Evolutionary conservation across 1,284 basidiomycete genomes (phyloP).

Genomic region (Schizophyllum amplum): DNA sequence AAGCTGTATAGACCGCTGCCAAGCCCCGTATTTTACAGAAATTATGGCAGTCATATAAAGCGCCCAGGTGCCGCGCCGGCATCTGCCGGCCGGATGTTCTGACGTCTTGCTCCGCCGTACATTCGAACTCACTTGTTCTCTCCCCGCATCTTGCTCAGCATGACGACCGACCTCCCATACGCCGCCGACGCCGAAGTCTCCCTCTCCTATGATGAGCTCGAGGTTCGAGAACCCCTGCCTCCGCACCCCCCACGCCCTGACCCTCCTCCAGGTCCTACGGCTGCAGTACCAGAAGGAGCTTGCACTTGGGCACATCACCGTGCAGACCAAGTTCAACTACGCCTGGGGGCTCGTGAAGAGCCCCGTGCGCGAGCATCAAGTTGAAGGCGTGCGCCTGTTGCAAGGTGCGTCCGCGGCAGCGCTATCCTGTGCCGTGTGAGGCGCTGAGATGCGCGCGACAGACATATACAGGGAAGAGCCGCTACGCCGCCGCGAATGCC

Average conservation of each 20-base stretch:
- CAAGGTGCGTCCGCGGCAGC: conserved; percentile 56
- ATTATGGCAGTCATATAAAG: too few species aligned
- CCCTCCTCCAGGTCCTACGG: conserved; percentile 58
- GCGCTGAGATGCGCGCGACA: conserved; percentile 23
- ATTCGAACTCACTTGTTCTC: background rate
- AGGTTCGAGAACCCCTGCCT: conserved; percentile 42
- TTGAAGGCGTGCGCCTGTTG: conserved; percentile 84
- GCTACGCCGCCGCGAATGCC: conserved; percentile 83
- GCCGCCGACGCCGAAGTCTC: conserved; percentile 92
- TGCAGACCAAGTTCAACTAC: conserved; percentile 98
- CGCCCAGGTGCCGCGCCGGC: too few species aligned
- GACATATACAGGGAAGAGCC: conserved; percentile 93
- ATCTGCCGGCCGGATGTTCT: too few species aligned
- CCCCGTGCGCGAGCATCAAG: conserved; percentile 73
- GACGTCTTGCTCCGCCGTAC: too few species aligned
- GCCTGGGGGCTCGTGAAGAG: conserved; percentile 96
- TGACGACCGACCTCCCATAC: conserved; percentile 87
- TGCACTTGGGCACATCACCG: conserved; percentile 77
- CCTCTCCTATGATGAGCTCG: conserved; percentile 82
- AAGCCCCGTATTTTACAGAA: too few species aligned
- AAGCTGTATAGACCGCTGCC: too few species aligned
- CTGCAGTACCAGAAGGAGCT: conserved; percentile 87
- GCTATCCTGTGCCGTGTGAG: background rate
- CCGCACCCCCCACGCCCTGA: conserved; percentile 1
- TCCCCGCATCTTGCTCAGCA: conserved; percentile 18